Percentiles rank a stretch among this genome's conserved stretches.
Evolutionary conservation across 2,329 filamentous ascomycete species (phyloP).

Genomic region (Pestalotiopsis sp.): DNA sequence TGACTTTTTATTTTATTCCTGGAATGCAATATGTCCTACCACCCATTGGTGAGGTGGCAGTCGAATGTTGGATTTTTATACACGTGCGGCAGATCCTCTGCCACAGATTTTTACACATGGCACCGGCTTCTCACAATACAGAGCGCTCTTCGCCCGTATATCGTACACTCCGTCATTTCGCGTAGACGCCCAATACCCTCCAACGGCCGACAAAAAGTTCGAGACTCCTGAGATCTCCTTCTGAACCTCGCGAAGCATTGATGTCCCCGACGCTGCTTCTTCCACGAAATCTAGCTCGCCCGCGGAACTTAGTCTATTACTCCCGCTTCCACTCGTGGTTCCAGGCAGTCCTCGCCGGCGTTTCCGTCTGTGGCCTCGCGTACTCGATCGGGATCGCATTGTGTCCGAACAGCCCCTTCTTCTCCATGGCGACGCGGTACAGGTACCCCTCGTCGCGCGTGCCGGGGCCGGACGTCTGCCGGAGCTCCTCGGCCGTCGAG

Average conservation of each 20-base stretch:
- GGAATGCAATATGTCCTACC: not conserved
- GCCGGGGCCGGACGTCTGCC: conserved; percentile 59
- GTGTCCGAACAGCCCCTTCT: conserved; percentile 77
- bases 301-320: not conserved
- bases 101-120: not conserved
- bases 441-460: conserved; percentile 68
- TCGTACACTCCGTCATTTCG: not conserved
- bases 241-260: not conserved
- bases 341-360: conserved; percentile 79
- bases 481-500: conserved; percentile 82
- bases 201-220: not conserved
- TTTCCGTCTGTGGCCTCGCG: conserved; percentile 81
- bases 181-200: not conserved
- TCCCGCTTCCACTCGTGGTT: conserved; percentile 85
- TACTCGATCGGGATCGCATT: conserved; percentile 89
- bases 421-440: conserved; percentile 87
- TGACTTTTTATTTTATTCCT: not conserved
- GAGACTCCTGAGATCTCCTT: not conserved
- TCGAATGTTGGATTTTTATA: not conserved
- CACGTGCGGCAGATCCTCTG: not conserved
- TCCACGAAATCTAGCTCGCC: not conserved
- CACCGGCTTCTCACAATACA: not conserved
- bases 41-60: not conserved
- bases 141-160: not conserved
- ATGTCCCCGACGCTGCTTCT: not conserved